Evolutionary conservation across 768 basidiomycete species (phyloP).

Genomic region (Mycena epipterygia): DNA sequence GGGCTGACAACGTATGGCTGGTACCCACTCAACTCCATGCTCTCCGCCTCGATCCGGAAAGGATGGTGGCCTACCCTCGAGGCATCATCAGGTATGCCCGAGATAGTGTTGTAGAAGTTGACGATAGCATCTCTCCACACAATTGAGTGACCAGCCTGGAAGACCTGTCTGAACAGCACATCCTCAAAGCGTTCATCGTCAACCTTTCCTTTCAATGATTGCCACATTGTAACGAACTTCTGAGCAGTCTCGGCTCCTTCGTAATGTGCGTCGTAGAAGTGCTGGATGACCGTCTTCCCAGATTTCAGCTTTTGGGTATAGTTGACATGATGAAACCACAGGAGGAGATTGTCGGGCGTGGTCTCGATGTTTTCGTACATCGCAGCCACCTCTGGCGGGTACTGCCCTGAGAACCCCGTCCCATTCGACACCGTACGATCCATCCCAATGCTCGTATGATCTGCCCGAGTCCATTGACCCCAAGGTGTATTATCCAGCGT

Average conservation of each 20-base stretch:
- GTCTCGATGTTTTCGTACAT: constrained; percentile 31
- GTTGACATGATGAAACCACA: constrained; percentile 37
- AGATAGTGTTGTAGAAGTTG: constrained; percentile 32
- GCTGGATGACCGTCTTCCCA: constrained; percentile 36
- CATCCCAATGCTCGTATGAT: constrained; percentile 32
- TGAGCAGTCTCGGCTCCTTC: constrained; percentile 34
- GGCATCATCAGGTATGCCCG: constrained; percentile 34
- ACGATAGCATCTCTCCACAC: constrained; percentile 33
- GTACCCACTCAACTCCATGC: constrained; percentile 32
- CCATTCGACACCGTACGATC: constrained; percentile 36
- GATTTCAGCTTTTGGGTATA: constrained; percentile 34
- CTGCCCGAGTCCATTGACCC: constrained; percentile 36
- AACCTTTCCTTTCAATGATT: constrained; percentile 29
- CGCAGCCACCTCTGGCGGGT: constrained; percentile 32
- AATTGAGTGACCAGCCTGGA: constrained; percentile 34
- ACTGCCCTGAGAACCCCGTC: constrained; percentile 35
- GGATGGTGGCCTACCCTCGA: constrained; percentile 33
- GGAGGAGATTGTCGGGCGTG: constrained; percentile 31
- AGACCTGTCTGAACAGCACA: constrained; percentile 32
- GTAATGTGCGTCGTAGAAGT: constrained; percentile 38
- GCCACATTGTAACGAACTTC: constrained; percentile 28
- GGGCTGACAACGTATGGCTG: constrained; percentile 33
- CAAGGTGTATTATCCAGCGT: constrained; percentile 33
- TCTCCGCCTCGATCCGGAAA: constrained; percentile 34
- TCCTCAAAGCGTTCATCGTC: constrained; percentile 34